Conservation (phyloP, 495 filamentous ascomycete species). For the Trypethelium eluteriae region DNA sequence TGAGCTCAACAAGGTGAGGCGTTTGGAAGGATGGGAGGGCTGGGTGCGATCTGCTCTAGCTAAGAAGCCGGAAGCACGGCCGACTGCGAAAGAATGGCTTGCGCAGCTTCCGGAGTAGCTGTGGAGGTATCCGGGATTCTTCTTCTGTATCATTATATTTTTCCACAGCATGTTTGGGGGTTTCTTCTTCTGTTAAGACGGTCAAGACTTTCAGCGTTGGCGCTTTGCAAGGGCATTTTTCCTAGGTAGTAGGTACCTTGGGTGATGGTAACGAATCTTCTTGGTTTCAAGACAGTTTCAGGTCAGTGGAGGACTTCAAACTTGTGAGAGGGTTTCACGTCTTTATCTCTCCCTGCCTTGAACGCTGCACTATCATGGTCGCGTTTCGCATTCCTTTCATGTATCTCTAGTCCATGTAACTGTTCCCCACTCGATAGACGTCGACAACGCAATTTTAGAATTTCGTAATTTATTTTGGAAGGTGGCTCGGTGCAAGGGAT, state of each 20-base stretch:
- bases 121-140: neutral
- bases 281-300: too few relatives aligned
- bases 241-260: too few relatives aligned
- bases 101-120: neutral
- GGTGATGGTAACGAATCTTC: too few relatives aligned
- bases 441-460: too few relatives aligned
- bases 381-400: neutral
- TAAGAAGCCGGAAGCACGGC: conserved; percentile 5
- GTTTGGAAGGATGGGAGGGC: neutral
- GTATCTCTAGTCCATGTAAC: too few relatives aligned
- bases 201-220: neutral
- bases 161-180: too few relatives aligned
- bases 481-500: too few relatives aligned
- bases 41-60: conserved; percentile 5
- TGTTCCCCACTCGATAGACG: too few relatives aligned
- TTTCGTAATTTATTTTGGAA: too few relatives aligned
- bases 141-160: neutral
- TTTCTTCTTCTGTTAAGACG: neutral
- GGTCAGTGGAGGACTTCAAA: too few relatives aligned
- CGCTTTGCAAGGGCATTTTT: neutral
- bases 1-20: neutral
- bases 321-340: too few relatives aligned
- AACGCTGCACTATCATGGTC: neutral
- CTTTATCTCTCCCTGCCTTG: too few relatives aligned
- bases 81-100: neutral